A percentile compares a stretch with the other conserved stretches of the same genome.
Conservation (phyloP, 2,329 filamentous ascomycete species). For the Diaporthe eres region DNA sequence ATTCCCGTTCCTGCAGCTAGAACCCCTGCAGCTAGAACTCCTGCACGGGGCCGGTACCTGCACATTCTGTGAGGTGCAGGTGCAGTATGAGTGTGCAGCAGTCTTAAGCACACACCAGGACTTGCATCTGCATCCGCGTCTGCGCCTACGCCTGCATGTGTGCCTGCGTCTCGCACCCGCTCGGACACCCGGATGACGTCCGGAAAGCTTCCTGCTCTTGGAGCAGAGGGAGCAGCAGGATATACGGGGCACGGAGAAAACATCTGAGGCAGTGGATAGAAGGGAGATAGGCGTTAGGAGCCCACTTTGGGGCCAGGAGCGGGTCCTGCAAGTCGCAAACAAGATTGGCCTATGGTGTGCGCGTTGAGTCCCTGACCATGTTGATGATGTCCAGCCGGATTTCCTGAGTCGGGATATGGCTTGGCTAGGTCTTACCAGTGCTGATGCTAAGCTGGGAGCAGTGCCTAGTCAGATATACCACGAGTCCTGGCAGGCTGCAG, state of each 20-base stretch:
- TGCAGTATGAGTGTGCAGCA: neutral
- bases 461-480: neutral
- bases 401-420: constrained; percentile 22
- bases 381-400: constrained; percentile 7
- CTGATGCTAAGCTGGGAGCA: neutral
- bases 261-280: constrained; percentile 22
- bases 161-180: constrained; percentile 8
- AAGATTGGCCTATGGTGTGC: constrained; percentile 19
- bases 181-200: neutral
- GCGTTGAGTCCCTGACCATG: constrained; percentile 23
- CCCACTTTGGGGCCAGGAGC: constrained; percentile 10
- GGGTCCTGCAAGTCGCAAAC: constrained; percentile 23
- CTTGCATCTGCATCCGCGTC: constrained; percentile 15
- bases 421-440: constrained; percentile 20
- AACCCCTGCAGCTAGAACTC: neutral
- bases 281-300: neutral
- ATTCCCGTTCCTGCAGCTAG: constrained; percentile 30
- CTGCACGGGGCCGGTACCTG: constrained; percentile 17
- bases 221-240: neutral
- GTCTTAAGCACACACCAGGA: constrained; percentile 3
- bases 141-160: neutral
- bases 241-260: neutral
- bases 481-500: neutral
- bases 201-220: constrained; percentile 12
- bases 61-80: neutral